Evolutionary conservation across 352 stramenopile genomes (phyloP).

Genomic region (Phytophthora pluvialis): DNA sequence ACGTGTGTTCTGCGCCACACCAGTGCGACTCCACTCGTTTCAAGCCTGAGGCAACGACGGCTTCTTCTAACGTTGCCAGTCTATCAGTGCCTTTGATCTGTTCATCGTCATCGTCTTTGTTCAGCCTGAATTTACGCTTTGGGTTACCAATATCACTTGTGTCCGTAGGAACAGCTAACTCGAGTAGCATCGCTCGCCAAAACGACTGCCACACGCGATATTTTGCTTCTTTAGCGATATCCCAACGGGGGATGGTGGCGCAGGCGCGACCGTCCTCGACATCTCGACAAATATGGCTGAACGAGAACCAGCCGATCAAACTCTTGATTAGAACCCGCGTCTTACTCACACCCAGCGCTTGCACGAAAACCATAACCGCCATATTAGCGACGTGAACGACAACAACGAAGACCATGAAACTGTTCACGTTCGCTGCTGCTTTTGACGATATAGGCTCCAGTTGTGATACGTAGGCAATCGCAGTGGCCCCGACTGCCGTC

Average conservation of each 20-base stretch:
- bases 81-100: background rate
- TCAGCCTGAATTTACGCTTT: background rate
- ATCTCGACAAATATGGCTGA: background rate
- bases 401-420: background rate
- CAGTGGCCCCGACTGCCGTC: background rate
- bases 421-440: background rate
- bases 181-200: background rate
- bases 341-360: background rate
- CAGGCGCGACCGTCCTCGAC: background rate
- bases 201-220: background rate
- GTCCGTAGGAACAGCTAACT: background rate
- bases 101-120: background rate
- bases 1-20: background rate
- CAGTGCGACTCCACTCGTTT: background rate
- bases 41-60: background rate
- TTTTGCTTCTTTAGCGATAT: slow-evolving; percentile 1
- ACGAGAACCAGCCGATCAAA: background rate
- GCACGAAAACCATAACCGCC: background rate
- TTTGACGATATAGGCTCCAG: background rate
- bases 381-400: background rate
- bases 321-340: background rate
- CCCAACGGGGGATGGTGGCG: background rate
- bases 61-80: background rate
- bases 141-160: background rate
- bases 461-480: background rate